Base-by-base conservation (phyloP, 345 rosid species). In the Populus ilicifolia region DNA sequence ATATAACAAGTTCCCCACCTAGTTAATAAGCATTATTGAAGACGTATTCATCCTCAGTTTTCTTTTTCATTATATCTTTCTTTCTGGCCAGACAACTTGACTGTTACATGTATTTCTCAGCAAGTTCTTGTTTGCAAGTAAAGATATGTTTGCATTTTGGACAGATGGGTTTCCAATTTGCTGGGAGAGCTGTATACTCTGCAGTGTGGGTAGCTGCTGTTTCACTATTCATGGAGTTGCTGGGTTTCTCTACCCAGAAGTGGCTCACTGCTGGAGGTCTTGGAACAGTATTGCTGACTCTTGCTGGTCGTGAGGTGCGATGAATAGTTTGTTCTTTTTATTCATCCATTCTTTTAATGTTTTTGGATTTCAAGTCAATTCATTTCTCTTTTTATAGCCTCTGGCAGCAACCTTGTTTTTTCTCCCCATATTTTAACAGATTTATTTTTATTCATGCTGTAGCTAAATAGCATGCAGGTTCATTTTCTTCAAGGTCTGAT, bases 201-300 rank as follows among this genome's bases (percentile, higher is more conserved):
- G 94, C 96, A 41, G 97, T 91, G 21, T 93, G 99, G 98, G 92
- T 96, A 67, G 98, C 93, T 85, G 96, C 97, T 66, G 83, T 85
- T 77, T 89, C 99, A 79, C 85, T 96, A 83, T 96, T 96, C 86
- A 92, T 92, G 97, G 98, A 96, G 85, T 88, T 96, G 82, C 86
- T 93, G 35, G 97, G 98, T 80, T 93, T 93, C 85, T 91, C 96
- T 67, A 88, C 99, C 80, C 99, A 96, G 85, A 96, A 83, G 82
- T 91, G 97, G 98, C 82, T 95, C 73, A 95, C 99, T 12, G 97
- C 97, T 73, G 99, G 99, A 62, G 99, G 99, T 83, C 91, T 95
- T 80, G 99, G 99, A 70, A 93, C 98, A 73, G 98, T 95, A 30
- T 81, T 95, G 87, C 91, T 95, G 79, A 95, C 98, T 33, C 99